Conservation (phyloP, 2,329 filamentous ascomycete genomes). For the Ascochyta viciae-villosae region DNA sequence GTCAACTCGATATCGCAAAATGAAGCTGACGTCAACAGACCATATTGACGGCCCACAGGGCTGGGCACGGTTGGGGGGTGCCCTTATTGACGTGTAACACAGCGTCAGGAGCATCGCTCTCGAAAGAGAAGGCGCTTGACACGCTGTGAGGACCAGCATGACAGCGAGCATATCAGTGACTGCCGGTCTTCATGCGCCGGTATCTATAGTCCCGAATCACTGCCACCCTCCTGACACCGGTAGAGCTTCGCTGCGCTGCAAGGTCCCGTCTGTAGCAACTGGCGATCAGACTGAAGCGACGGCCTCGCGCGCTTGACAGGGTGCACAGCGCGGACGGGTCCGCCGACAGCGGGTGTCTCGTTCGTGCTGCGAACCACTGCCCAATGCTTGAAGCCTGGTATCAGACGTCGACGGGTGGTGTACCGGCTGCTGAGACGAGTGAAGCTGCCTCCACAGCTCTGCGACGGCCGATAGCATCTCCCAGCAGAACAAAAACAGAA, state of each 20-base stretch:
- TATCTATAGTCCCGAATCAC: not conserved
- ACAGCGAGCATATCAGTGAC: not conserved
- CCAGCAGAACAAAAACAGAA: not conserved
- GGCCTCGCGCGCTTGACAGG: constrained; percentile 29
- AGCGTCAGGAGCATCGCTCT: constrained; percentile 9
- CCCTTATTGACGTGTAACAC: constrained; percentile 12
- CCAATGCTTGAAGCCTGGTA: constrained; percentile 6
- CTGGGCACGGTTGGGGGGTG: constrained; percentile 16
- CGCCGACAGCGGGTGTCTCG: constrained; percentile 14
- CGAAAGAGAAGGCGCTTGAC: constrained; percentile 19
- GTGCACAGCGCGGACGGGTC: constrained; percentile 21
- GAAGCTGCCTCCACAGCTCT: not conserved
- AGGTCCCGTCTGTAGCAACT: constrained; percentile 11
- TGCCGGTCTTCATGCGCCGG: constrained; percentile 7
- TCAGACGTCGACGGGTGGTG: not conserved
- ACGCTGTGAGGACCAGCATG: constrained; percentile 11
- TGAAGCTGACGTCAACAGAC: constrained; percentile 16
- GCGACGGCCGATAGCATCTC: too few relatives aligned
- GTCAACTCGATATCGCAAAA: constrained; percentile 12
- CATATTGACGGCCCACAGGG: constrained; percentile 10
- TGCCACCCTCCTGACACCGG: constrained; percentile 15
- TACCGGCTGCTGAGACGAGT: not conserved
- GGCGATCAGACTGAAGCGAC: constrained; percentile 17
- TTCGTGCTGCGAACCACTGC: constrained; percentile 20
- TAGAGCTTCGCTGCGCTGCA: constrained; percentile 12